Percentiles rank a stretch among this genome's conserved stretches.
These are phyloP conservation scores for Tagetes patula DNA, from an alignment of 129 eudicot species.

Conservation along the genomic window DNA sequence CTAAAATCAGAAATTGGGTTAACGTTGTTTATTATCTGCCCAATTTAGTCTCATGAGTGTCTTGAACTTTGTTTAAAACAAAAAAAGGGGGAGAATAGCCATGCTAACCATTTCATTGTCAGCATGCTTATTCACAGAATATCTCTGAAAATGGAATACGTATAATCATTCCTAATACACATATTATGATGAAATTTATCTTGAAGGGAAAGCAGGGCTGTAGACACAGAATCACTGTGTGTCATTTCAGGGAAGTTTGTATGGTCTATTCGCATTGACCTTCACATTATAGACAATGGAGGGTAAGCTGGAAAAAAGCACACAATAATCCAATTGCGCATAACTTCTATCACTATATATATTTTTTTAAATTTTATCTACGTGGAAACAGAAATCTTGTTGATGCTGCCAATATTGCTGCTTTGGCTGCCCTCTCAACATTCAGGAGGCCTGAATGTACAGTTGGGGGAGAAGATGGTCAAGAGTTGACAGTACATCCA, in stretches of 20 bases:
- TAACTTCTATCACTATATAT: neutral
- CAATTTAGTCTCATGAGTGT: neutral
- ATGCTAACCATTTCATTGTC: neutral
- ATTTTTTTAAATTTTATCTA: neutral
- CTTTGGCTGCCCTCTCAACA: conserved; percentile 86
- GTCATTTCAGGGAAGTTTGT: conserved; percentile 84
- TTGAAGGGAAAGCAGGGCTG: conserved; percentile 96
- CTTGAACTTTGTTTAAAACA: neutral
- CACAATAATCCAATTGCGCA: neutral
- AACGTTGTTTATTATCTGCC: neutral
- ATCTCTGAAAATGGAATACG: neutral
- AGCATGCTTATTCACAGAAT: neutral
- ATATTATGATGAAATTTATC: neutral
- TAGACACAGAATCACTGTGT: conserved; percentile 96
- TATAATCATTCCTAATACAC: neutral
- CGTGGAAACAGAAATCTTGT: conserved; percentile 70
- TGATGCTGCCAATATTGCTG: conserved; percentile 99
- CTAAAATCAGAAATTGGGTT: neutral
- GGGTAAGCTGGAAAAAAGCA: conserved; percentile 57
- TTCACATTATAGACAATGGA: conserved; percentile 90
- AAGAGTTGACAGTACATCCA: conserved; percentile 80
- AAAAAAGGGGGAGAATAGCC: neutral
- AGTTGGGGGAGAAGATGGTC: conserved; percentile 89
- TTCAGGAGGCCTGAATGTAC: conserved; percentile 91
- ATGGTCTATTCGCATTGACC: conserved; percentile 88